phyloP scores from a whole-genome alignment of 2,329 filamentous ascomycete genomes.

The Cladosporium sp. region DNA sequence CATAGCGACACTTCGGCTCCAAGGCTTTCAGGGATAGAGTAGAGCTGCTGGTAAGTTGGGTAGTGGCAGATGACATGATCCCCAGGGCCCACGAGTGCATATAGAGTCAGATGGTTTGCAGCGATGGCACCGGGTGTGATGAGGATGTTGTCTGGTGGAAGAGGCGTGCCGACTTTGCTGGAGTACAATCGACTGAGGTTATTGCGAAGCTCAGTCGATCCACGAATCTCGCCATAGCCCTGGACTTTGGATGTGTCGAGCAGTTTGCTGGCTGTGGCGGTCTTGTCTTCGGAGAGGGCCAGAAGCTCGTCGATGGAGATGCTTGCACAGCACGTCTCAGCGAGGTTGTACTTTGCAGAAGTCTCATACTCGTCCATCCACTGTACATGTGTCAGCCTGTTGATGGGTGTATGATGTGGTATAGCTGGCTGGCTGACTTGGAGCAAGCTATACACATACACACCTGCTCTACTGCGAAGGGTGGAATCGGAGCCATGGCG shows the following conservation, averaged over 20 bases:
- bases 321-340: slow-evolving; percentile 74
- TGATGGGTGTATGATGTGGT: slow-evolving; percentile 4
- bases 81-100: slow-evolving; percentile 64
- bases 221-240: slow-evolving; percentile 70
- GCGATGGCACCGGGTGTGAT: slow-evolving; percentile 77
- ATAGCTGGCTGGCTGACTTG: slow-evolving; percentile 1
- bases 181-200: slow-evolving; percentile 65
- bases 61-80: slow-evolving; percentile 86
- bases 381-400: slow-evolving; percentile 28
- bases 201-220: slow-evolving; percentile 58
- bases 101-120: slow-evolving; percentile 79
- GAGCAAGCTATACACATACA: neutral
- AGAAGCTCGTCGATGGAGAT: slow-evolving; percentile 67
- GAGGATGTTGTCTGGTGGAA: slow-evolving; percentile 61
- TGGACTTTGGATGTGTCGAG: slow-evolving; percentile 55
- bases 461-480: slow-evolving; percentile 69
- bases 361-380: slow-evolving; percentile 56
- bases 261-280: slow-evolving; percentile 37
- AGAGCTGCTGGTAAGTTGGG: slow-evolving; percentile 83
- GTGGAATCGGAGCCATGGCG: slow-evolving; percentile 25
- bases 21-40: slow-evolving; percentile 67
- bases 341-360: slow-evolving; percentile 61
- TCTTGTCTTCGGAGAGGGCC: slow-evolving; percentile 54
- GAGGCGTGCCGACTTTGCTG: slow-evolving; percentile 44
- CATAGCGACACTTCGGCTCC: slow-evolving; percentile 78